These are phyloP conservation scores for Coniosporium tulheliwenetii DNA, from an alignment of 2,329 filamentous ascomycete genomes.

Conservation along the genomic window DNA sequence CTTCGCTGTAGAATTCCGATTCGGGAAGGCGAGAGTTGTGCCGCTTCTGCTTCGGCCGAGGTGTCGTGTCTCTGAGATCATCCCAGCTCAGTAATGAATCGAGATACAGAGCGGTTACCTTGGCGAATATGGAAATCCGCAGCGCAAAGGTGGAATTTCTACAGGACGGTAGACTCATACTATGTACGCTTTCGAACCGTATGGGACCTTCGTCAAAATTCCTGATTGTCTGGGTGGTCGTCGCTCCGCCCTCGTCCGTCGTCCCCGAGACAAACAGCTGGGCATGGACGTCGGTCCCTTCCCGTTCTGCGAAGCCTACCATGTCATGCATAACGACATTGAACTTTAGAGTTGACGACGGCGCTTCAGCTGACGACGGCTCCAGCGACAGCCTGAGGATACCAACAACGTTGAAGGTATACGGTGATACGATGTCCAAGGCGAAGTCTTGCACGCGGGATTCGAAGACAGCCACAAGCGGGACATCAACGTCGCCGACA, in stretches of 20 bases:
- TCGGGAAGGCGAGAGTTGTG: constrained; percentile 63
- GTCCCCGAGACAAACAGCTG: constrained; percentile 91
- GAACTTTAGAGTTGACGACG: constrained; percentile 86
- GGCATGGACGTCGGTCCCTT: constrained; percentile 89
- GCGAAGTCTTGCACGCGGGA: constrained; percentile 87
- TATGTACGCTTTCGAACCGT: constrained; percentile 93
- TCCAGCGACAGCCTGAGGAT: constrained; percentile 84
- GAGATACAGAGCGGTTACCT: constrained; percentile 82
- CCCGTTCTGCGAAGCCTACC: constrained; percentile 83
- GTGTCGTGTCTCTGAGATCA: constrained; percentile 72
- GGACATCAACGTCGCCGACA: constrained; percentile 84
- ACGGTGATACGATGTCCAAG: constrained; percentile 80
- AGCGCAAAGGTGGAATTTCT: constrained; percentile 60
- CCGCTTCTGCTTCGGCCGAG: constrained; percentile 39
- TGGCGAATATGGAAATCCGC: constrained; percentile 80
- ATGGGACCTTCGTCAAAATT: constrained; percentile 89
- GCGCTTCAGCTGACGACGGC: constrained; percentile 82
- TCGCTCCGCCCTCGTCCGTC: constrained; percentile 69
- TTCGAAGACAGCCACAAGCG: constrained; percentile 83
- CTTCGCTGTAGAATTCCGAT: constrained; percentile 82
- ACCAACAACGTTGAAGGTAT: constrained; percentile 79
- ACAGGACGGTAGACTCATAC: constrained; percentile 81
- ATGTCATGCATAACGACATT: constrained; percentile 98
- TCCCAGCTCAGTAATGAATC: constrained; percentile 98
- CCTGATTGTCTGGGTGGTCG: constrained; percentile 85